phyloP scores from a whole-genome alignment of 306 rosid genomes.

The Cicer chorassanicum region DNA sequence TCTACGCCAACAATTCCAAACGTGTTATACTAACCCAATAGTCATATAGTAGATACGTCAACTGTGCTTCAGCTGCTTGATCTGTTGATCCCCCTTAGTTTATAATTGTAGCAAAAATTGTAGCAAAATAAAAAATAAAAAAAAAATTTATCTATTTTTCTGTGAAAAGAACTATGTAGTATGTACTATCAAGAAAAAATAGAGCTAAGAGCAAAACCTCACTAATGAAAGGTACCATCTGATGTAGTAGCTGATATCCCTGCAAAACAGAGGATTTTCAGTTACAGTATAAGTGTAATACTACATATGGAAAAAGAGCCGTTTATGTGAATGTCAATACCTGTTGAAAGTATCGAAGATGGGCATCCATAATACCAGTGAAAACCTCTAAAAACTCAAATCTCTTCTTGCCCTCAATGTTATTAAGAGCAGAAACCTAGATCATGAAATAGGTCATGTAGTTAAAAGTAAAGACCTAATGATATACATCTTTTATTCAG shows the following conservation, averaged over 20 bases:
- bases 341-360: constrained; percentile 86
- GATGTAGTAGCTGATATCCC: constrained; percentile 59
- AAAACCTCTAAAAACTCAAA: constrained; percentile 78
- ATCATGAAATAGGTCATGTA: constrained; percentile 30
- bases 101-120: constrained; percentile 34
- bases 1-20: constrained; percentile 22
- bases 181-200: constrained; percentile 31
- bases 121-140: too few species aligned
- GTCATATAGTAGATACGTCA: constrained; percentile 17
- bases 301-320: constrained; percentile 26
- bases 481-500: constrained; percentile 39
- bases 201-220: constrained; percentile 52
- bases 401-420: constrained; percentile 70
- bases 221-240: constrained; percentile 61
- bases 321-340: constrained; percentile 46
- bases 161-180: constrained; percentile 25
- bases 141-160: constrained; percentile 18
- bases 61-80: constrained; percentile 25
- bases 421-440: constrained; percentile 69
- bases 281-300: constrained; percentile 37
- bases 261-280: constrained; percentile 41
- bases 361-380: constrained; percentile 81
- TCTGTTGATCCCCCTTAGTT: constrained; percentile 18
- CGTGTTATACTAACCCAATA: constrained; percentile 27
- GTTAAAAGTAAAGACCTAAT: constrained; percentile 33